Percentiles rank a stretch among this genome's conserved stretches.
Conservation (phyloP, 768 basidiomycete genomes). For the Punctularia strigosozonata region DNA sequence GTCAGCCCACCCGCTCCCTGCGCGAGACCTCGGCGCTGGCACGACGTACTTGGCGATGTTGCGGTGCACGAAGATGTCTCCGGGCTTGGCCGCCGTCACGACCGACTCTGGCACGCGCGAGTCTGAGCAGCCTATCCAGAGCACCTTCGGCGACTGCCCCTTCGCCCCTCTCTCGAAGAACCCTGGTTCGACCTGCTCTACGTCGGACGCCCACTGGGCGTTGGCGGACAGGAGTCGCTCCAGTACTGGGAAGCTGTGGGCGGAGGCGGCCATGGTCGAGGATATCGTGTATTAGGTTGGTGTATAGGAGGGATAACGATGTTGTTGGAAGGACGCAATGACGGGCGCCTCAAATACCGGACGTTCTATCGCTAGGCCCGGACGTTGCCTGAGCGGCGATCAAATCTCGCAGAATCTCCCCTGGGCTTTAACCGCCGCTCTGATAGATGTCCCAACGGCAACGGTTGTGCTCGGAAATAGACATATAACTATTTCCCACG, state of each 20-base stretch:
- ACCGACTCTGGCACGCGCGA: conserved; percentile 69
- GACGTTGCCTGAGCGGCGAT: too few relatives aligned
- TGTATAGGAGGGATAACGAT: too few relatives aligned
- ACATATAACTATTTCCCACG: too few relatives aligned
- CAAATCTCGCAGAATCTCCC: too few relatives aligned
- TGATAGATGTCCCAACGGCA: too few relatives aligned
- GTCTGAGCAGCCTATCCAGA: conserved; percentile 69
- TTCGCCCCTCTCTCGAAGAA: conserved; percentile 53
- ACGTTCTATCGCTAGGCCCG: too few relatives aligned
- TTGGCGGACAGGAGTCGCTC: conserved; percentile 37
- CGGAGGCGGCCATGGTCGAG: not conserved
- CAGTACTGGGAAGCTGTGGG: conserved; percentile 10
- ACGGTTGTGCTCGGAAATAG: too few relatives aligned
- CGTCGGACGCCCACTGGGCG: conserved; percentile 56
- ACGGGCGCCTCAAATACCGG: too few relatives aligned
- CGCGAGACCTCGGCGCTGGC: too few relatives aligned
- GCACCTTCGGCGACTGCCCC: conserved; percentile 61
- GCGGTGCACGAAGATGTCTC: conserved; percentile 66
- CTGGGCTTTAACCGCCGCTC: too few relatives aligned
- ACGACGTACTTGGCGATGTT: conserved; percentile 67
- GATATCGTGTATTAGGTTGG: too few relatives aligned
- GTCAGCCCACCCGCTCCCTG: not conserved
- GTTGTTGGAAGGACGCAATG: too few relatives aligned
- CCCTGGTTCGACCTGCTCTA: conserved; percentile 38
- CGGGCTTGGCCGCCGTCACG: conserved; percentile 47